These are phyloP conservation scores for Mimosa pudica DNA, from an alignment of 306 rosid genomes.

Conservation along the genomic window DNA sequence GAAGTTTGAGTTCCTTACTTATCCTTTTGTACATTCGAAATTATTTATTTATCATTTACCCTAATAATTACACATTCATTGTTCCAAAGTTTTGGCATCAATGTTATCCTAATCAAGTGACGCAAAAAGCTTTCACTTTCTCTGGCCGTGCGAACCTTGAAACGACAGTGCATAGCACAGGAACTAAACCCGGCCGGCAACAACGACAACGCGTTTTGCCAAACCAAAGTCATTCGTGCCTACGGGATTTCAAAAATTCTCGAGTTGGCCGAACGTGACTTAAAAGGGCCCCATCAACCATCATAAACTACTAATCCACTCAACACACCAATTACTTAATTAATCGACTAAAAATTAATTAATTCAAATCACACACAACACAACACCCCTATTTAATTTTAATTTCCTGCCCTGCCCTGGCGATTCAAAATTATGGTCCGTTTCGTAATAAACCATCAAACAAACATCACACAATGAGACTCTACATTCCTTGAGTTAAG, in stretches of 20 bases:
- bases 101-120: not conserved
- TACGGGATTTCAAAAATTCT: slow-evolving; percentile 36
- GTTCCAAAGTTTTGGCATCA: not conserved
- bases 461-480: slow-evolving; percentile 19
- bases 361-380: not conserved
- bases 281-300: slow-evolving; percentile 2
- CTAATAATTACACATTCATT: not conserved
- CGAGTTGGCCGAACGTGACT: slow-evolving; percentile 24
- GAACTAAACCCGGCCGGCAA: slow-evolving; percentile 43
- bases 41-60: too few relatives aligned
- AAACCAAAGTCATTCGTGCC: slow-evolving; percentile 23
- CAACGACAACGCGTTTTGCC: slow-evolving; percentile 22
- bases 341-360: not conserved
- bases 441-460: slow-evolving; percentile 31
- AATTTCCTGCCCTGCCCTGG: not conserved
- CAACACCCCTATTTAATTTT: too few relatives aligned
- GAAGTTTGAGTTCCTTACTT: too few relatives aligned
- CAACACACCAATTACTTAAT: not conserved
- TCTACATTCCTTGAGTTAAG: not conserved
- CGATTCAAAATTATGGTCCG: slow-evolving; percentile 42
- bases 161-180: slow-evolving; percentile 30
- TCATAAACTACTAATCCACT: not conserved
- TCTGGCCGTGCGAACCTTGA: not conserved
- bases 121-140: not conserved
- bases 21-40: too few relatives aligned